Conservation (phyloP, 192 early-diverging fungal genomes). For the Rhizophlyctis rosea region DNA sequence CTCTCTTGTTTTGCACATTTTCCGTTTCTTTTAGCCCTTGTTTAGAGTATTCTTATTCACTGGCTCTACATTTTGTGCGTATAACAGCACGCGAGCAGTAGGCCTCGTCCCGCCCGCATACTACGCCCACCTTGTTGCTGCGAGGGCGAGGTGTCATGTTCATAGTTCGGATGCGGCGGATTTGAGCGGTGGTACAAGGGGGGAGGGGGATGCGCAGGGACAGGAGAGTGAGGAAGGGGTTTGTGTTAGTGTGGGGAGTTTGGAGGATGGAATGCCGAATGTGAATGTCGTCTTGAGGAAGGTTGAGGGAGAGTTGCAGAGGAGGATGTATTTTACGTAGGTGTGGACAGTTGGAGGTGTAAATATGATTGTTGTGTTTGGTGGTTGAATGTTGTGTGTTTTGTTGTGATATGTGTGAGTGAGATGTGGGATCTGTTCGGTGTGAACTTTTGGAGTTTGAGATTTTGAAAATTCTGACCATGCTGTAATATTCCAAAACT, state of each 20-base stretch:
- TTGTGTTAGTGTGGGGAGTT: too few species aligned
- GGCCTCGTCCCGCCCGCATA: conserved; percentile 86
- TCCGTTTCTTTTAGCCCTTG: too few species aligned
- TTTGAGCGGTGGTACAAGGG: too few species aligned
- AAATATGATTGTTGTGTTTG: neutral
- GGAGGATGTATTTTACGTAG: conserved; percentile 51
- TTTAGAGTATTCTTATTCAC: neutral
- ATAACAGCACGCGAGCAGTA: conserved; percentile 78
- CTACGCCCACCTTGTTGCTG: conserved; percentile 88
- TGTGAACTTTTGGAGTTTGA: too few species aligned
- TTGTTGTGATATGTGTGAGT: too few species aligned
- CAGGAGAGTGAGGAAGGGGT: conserved; percentile 14
- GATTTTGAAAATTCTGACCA: too few species aligned
- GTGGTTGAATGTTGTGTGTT: too few species aligned
- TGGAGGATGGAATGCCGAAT: neutral
- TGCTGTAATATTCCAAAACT: too few species aligned
- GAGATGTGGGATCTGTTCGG: too few species aligned
- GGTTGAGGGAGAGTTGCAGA: conserved; percentile 46
- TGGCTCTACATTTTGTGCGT: too few species aligned
- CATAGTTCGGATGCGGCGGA: too few species aligned
- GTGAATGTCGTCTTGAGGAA: conserved; percentile 11
- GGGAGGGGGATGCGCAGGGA: conserved; percentile 20
- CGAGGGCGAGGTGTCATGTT: conserved; percentile 79
- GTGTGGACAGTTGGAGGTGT: neutral
- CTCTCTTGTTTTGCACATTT: too few species aligned